Conservation (phyloP, 208 protist genomes). For the Acanthamoeba culbertsoni region DNA sequence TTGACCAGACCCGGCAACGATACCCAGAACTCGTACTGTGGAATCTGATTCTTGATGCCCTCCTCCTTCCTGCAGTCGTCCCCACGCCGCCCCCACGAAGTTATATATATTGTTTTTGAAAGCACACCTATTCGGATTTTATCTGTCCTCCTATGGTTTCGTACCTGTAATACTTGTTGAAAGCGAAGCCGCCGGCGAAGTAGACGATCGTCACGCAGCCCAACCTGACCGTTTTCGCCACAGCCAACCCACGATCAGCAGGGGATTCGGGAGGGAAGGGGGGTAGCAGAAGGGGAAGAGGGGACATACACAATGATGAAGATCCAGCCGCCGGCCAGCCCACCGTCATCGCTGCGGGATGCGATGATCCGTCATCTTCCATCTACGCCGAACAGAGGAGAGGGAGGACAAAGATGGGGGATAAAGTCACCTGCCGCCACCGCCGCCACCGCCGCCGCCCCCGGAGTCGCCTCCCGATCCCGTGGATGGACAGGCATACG, state of each 20-base stretch:
- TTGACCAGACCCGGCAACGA: conserved; percentile 49
- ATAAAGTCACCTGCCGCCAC: not conserved
- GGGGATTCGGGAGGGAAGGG: not conserved
- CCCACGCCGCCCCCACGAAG: not conserved
- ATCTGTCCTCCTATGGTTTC: too few species aligned
- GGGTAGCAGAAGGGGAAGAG: not conserved
- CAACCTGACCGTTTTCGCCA: not conserved
- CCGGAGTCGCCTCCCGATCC: too few species aligned
- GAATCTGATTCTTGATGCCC: conserved; percentile 1
- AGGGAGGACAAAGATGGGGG: not conserved
- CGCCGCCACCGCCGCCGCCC: not conserved
- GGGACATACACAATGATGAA: conserved; percentile 46
- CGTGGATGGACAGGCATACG: not conserved
- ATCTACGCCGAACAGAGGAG: too few species aligned
- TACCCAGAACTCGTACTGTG: not conserved
- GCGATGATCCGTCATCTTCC: too few species aligned
- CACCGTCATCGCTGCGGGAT: not conserved
- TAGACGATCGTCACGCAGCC: not conserved
- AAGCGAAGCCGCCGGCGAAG: not conserved
- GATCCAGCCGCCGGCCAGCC: not conserved
- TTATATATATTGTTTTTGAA: not conserved
- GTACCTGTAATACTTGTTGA: conserved; percentile 16
- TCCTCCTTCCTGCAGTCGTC: not conserved
- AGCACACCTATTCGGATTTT: too few species aligned
- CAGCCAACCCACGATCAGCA: not conserved